Conservation (phyloP, 768 basidiomycete species). For the Calocera viscosa region DNA sequence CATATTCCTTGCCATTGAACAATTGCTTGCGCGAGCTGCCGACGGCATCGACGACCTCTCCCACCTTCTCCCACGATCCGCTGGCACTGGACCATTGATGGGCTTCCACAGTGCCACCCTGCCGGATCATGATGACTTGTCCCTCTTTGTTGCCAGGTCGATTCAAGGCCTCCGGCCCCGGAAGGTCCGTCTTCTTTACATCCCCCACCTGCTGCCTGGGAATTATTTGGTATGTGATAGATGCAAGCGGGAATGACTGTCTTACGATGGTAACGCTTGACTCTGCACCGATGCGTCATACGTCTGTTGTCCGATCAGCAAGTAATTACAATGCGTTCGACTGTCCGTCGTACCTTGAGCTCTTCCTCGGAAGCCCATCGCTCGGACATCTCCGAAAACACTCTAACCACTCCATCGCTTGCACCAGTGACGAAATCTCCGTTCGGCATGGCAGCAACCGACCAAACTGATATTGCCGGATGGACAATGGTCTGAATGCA, state of each 20-base stretch:
- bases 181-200: slow-evolving; percentile 81
- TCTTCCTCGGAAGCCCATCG: slow-evolving; percentile 59
- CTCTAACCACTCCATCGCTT: slow-evolving; percentile 75
- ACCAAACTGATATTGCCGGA: slow-evolving; percentile 96
- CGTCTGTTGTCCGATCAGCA: slow-evolving; percentile 11
- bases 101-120: slow-evolving; percentile 63
- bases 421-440: slow-evolving; percentile 86
- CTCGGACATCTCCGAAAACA: slow-evolving; percentile 65
- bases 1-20: slow-evolving; percentile 89
- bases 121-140: slow-evolving; percentile 83
- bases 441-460: slow-evolving; percentile 74
- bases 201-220: slow-evolving; percentile 71
- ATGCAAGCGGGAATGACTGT: not conserved
- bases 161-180: slow-evolving; percentile 71
- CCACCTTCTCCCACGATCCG: slow-evolving; percentile 79
- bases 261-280: slow-evolving; percentile 57
- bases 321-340: slow-evolving; percentile 11
- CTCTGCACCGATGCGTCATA: slow-evolving; percentile 66
- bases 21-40: slow-evolving; percentile 81
- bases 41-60: slow-evolving; percentile 90
- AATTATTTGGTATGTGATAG: not conserved
- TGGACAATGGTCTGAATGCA: slow-evolving; percentile 80
- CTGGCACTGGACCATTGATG: slow-evolving; percentile 80
- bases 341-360: slow-evolving; percentile 32
- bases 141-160: slow-evolving; percentile 80